Percentiles rank a stretch among this genome's conserved stretches.
These are phyloP conservation scores for Boletus rufocinnamomeus DNA, from an alignment of 768 basidiomycete species.

Conservation along the genomic window DNA sequence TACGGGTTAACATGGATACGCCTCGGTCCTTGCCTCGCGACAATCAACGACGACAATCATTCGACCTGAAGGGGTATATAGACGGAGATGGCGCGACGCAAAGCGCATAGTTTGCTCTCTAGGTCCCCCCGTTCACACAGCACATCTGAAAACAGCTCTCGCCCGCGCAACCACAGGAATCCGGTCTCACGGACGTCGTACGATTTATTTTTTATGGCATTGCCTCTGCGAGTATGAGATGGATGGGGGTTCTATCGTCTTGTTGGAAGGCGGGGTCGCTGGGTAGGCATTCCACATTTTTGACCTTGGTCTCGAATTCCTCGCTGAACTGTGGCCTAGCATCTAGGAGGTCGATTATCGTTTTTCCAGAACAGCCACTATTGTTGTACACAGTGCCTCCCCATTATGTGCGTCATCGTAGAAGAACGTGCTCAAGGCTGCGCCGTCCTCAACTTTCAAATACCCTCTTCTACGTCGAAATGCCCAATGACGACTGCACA, in stretches of 20 bases:
- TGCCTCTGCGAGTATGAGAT: neutral
- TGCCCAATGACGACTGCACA: neutral
- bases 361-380: neutral
- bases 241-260: neutral
- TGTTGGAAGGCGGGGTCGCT: neutral
- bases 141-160: neutral
- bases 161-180: neutral
- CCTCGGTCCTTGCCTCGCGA: constrained; percentile 5
- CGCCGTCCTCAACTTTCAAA: neutral
- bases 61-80: neutral
- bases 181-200: neutral
- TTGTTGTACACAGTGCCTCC: no score
- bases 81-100: neutral
- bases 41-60: constrained; percentile 5
- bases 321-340: neutral
- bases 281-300: neutral
- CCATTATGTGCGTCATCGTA: neutral
- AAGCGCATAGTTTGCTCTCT: neutral
- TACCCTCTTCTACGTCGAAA: neutral
- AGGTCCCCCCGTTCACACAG: constrained; percentile 4
- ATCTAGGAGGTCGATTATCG: neutral
- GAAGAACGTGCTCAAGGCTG: neutral
- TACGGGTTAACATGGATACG: constrained; percentile 11
- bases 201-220: neutral
- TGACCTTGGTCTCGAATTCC: neutral